phyloP scores from a whole-genome alignment of 2,329 filamentous ascomycete species.

The Diplodia sapinea region DNA sequence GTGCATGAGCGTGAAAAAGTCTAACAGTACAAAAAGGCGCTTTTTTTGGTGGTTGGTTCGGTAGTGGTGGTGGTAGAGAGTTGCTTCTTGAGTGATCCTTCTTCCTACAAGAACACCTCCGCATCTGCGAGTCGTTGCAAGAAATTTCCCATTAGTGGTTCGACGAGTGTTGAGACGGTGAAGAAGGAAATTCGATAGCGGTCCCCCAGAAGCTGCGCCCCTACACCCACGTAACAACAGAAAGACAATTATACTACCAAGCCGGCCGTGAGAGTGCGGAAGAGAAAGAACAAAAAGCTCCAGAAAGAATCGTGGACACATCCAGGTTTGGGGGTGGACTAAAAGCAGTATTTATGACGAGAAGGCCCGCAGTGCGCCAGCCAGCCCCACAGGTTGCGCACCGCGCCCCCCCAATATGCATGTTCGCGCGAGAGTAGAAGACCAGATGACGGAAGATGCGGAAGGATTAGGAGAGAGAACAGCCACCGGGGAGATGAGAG shows the following conservation, averaged over 20 bases:
- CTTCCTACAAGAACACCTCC: slow-evolving; percentile 24
- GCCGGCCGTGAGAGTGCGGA: slow-evolving; percentile 30
- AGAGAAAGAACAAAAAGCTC: slow-evolving; percentile 22
- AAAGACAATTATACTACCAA: slow-evolving; percentile 31
- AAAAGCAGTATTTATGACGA: slow-evolving; percentile 30
- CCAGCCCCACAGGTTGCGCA: slow-evolving; percentile 29
- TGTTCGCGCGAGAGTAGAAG: slow-evolving; percentile 29
- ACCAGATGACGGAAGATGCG: slow-evolving; percentile 30
- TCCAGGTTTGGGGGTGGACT: slow-evolving; percentile 30
- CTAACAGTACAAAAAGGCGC: slow-evolving; percentile 30
- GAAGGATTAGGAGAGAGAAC: slow-evolving; percentile 30
- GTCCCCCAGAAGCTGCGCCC: slow-evolving; percentile 23
- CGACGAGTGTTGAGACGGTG: slow-evolving; percentile 20
- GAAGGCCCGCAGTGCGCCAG: slow-evolving; percentile 27
- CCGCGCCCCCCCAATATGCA: slow-evolving; percentile 30
- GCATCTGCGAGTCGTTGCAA: slow-evolving; percentile 19
- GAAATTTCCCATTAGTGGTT: slow-evolving; percentile 19
- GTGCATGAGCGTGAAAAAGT: slow-evolving; percentile 28
- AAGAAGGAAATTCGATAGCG: slow-evolving; percentile 19
- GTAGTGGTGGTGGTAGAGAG: slow-evolving; percentile 22
- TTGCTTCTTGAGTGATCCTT: slow-evolving; percentile 26
- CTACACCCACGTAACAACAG: slow-evolving; percentile 27
- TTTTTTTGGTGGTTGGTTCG: slow-evolving; percentile 29
- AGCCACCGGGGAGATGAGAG: slow-evolving; percentile 29
- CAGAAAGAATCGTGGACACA: slow-evolving; percentile 32